These are phyloP conservation scores for Brassica juncea DNA, from an alignment of 345 rosid species.

Conservation along the genomic window DNA sequence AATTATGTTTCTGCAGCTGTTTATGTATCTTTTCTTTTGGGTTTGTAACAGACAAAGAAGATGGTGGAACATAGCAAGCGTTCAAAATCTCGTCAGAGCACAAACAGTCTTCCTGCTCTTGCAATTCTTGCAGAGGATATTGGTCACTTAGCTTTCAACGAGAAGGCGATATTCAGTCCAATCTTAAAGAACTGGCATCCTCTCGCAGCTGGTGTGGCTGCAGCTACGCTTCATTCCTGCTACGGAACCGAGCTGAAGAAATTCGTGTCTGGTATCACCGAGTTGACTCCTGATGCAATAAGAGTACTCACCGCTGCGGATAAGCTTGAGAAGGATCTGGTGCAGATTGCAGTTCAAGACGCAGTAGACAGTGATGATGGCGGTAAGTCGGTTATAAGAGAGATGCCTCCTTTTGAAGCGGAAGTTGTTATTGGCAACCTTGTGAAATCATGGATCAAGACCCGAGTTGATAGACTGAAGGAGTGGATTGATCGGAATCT, in stretches of 20 bases:
- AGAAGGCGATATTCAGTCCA: conserved; percentile 84
- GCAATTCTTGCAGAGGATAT: conserved; percentile 85
- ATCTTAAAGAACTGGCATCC: conserved; percentile 94
- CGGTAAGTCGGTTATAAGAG: conserved; percentile 90
- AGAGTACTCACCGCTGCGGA: conserved; percentile 93
- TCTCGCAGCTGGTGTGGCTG: conserved; percentile 89
- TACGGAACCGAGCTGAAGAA: conserved; percentile 74
- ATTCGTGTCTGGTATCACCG: conserved; percentile 68
- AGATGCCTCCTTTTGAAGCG: conserved; percentile 98
- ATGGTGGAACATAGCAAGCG: conserved; percentile 63
- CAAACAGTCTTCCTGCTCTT: conserved; percentile 67
- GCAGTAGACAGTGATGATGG: conserved; percentile 98
- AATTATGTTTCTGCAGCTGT: neutral
- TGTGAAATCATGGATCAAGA: conserved; percentile 79
- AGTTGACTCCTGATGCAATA: conserved; percentile 85
- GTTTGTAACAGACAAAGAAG: conserved; percentile 63
- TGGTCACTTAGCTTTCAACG: conserved; percentile 72
- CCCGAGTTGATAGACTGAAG: conserved; percentile 74
- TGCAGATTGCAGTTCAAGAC: conserved; percentile 95
- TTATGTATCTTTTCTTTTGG: neutral
- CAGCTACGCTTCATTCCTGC: conserved; percentile 92
- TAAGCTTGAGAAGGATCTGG: conserved; percentile 95
- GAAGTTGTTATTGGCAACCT: conserved; percentile 75
- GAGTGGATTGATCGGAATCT: conserved; percentile 88
- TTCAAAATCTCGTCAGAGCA: conserved; percentile 53